These are phyloP conservation scores for Colletotrichum sp. DNA, from an alignment of 2,329 filamentous ascomycete species.

Conservation along the genomic window DNA sequence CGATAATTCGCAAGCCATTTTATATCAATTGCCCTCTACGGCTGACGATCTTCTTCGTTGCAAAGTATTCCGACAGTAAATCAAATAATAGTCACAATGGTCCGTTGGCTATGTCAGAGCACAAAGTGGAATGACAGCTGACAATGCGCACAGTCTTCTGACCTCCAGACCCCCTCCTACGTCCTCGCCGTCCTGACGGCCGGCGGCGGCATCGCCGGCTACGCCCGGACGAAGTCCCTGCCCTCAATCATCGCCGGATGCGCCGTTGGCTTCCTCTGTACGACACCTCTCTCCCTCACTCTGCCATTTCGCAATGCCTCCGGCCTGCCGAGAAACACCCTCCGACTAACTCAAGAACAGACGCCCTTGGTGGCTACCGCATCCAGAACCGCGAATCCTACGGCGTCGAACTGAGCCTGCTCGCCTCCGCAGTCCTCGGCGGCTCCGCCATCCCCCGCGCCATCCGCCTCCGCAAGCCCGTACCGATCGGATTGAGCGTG, in stretches of 20 bases:
- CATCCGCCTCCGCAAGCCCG: constrained; percentile 81
- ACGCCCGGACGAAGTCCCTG: constrained; percentile 81
- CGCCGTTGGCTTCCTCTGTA: constrained; percentile 75
- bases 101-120: background rate
- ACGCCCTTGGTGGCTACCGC: constrained; percentile 82
- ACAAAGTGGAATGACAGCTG: background rate
- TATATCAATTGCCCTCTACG: background rate
- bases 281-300: constrained; percentile 26
- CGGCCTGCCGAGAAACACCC: background rate
- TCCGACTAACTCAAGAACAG: constrained; percentile 34
- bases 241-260: constrained; percentile 87
- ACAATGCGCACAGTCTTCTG: constrained; percentile 26
- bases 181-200: constrained; percentile 83
- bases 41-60: no score
- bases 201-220: constrained; percentile 86
- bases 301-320: background rate
- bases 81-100: background rate
- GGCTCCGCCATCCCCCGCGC: constrained; percentile 87
- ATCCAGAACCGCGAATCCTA: constrained; percentile 78
- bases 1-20: background rate
- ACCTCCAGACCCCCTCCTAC: constrained; percentile 70
- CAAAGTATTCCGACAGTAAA: background rate
- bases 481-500: constrained; percentile 80
- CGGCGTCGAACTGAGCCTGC: constrained; percentile 85
- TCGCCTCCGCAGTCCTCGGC: constrained; percentile 85